Evolutionary conservation across 164 flowering plant genomes (phyloP), one percentile per base, ranked within the genome.

Genomic region (Macadamia integrifolia): DNA sequence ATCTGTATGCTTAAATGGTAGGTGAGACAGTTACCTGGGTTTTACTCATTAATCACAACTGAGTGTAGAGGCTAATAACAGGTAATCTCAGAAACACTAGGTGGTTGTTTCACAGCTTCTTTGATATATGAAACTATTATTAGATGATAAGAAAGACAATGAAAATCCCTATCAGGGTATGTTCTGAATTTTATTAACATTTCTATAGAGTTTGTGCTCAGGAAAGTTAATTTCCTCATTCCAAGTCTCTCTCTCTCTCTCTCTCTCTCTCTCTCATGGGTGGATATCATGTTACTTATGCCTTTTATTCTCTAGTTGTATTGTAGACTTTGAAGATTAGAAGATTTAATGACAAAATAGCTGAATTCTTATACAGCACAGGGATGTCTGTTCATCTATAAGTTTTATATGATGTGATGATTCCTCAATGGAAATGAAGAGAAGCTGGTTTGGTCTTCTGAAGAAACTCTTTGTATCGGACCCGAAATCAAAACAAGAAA

Each of bases 391-490:
- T 18, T 23, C 15, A 28, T 55, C 64, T n/a, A 14, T 58, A 17
- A 60, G 58, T 59, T 17, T 35, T 31, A 64, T 31, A 49, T 62
- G 73, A 49, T 68, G 70, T 58, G 66, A 66, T 69, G 67, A 42
- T 64, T 69, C 64, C 56, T 52, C 61, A 76, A 87, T 87, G 93
- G 84, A 79, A 64, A 85, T 80, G 82, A 85, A 75, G 80, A 82
- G 49, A 32, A 71, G 77, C 72, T 92, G 90, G 95, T 72, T 87
- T 62, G 67, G 76, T 69, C 75, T 81, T 59, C 28, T 92, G 46
- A 87, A 75, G 84, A 79, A 76, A 69, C 50, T 89, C 23, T 84
- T 87, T 67, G 43, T 75, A 67, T 79, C 81, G 67, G 85, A 84
- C 13, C 56, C 79, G 61, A 73, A 77, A 48, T 18, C 79, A 50